These are phyloP conservation scores for Cornus controversa DNA, from an alignment of 148 eudicot species.

Conservation along the genomic window DNA sequence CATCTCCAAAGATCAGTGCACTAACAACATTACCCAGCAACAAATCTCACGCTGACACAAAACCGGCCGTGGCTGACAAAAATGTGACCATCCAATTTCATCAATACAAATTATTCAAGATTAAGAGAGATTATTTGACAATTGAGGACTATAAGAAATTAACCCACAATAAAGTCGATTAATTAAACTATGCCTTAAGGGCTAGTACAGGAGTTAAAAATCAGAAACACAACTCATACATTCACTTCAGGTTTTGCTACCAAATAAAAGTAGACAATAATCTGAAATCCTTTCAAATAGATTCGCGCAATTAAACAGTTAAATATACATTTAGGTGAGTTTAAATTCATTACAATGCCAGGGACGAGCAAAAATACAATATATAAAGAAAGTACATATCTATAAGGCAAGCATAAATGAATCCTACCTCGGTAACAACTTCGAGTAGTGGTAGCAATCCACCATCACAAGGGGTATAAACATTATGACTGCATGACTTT, in stretches of 20 bases:
- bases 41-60: neutral
- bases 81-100: neutral
- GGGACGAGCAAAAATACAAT: conserved; percentile 21
- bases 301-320: conserved; percentile 27
- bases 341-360: conserved; percentile 38
- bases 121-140: neutral
- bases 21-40: conserved; percentile 8
- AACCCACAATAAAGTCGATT: neutral
- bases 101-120: neutral
- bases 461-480: conserved; percentile 18
- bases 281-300: conserved; percentile 19
- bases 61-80: neutral
- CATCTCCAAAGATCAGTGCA: conserved; percentile 7
- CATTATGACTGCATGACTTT: conserved; percentile 70
- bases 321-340: conserved; percentile 38
- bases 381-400: conserved; percentile 24
- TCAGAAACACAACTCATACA: conserved; percentile 4
- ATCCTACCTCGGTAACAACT: conserved; percentile 40
- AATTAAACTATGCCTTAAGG: neutral
- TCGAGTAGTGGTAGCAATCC: conserved; percentile 23
- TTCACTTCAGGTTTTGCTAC: conserved; percentile 1
- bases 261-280: neutral
- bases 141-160: neutral
- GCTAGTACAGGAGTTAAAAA: neutral
- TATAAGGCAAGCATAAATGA: conserved; percentile 38